Conservation (phyloP, 2,329 filamentous ascomycete genomes). For the Beauveria varroae region DNA sequence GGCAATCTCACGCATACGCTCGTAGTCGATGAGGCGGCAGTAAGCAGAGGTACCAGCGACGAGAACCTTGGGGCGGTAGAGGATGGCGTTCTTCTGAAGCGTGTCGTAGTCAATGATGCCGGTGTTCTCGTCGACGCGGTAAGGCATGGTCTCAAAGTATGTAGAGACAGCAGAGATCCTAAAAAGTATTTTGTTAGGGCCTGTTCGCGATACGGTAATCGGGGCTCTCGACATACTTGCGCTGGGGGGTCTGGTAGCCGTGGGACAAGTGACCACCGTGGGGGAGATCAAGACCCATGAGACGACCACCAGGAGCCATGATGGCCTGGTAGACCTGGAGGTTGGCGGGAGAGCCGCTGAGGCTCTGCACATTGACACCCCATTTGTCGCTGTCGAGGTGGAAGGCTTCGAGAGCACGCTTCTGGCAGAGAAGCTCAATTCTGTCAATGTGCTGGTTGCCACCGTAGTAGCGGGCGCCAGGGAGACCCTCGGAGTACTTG, state of each 20-base stretch:
- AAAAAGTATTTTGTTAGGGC: background rate
- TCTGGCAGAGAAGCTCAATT: slow-evolving; percentile 92
- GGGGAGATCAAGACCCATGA: slow-evolving; percentile 94
- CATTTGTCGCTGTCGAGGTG: slow-evolving; percentile 79
- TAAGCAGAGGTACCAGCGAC: slow-evolving; percentile 97
- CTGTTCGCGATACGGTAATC: background rate
- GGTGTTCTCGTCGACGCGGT: slow-evolving; percentile 81
- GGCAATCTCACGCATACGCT: slow-evolving; percentile 90
- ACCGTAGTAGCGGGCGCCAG: slow-evolving; percentile 96
- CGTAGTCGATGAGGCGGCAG: slow-evolving; percentile 96
- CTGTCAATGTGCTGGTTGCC: slow-evolving; percentile 98
- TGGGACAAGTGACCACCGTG: slow-evolving; percentile 93
- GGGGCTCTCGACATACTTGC: slow-evolving; percentile 57
- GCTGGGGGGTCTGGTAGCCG: slow-evolving; percentile 92
- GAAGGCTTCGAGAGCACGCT: slow-evolving; percentile 87
- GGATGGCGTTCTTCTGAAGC: slow-evolving; percentile 78
- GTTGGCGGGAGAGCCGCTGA: slow-evolving; percentile 91
- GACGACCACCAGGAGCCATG: slow-evolving; percentile 87
- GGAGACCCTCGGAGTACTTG: slow-evolving; percentile 99
- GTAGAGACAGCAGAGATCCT: slow-evolving; percentile 94
- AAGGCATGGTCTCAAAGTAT: slow-evolving; percentile 98
- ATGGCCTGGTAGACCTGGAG: slow-evolving; percentile 97
- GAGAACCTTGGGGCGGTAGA: slow-evolving; percentile 94
- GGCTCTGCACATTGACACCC: slow-evolving; percentile 97
- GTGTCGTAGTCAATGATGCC: slow-evolving; percentile 96